Evolutionary conservation across 345 rosid genomes (phyloP).

Genomic region (Aquilaria malaccensis): DNA sequence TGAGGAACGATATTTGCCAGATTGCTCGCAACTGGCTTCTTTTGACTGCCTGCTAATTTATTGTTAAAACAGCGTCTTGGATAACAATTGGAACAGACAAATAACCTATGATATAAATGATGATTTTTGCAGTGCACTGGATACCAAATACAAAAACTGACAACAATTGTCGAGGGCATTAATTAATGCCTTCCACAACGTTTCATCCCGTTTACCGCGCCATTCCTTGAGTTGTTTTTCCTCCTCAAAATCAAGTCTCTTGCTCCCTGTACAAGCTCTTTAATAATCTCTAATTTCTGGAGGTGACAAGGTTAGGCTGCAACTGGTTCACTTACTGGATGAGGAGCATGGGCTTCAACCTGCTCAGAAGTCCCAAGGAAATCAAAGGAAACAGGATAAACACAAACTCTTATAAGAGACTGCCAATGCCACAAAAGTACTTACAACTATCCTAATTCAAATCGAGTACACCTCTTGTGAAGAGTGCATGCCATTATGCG

Average conservation of each 20-base stretch:
- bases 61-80: too few relatives aligned
- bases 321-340: conserved; percentile 54
- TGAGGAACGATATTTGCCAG: too few relatives aligned
- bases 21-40: too few relatives aligned
- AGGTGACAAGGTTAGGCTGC: conserved; percentile 36
- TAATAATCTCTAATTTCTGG: conserved; percentile 20
- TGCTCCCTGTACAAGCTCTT: conserved; percentile 28
- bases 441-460: too few relatives aligned
- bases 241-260: conserved; percentile 10
- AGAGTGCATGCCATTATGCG: too few relatives aligned
- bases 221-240: background rate
- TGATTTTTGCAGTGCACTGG: background rate
- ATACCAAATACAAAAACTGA: conserved; percentile 5
- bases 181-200: background rate
- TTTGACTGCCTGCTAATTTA: too few relatives aligned
- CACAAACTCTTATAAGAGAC: too few relatives aligned
- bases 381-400: background rate
- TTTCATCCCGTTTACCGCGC: conserved; percentile 4
- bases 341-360: conserved; percentile 42
- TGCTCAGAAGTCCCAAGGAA: conserved; percentile 21
- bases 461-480: too few relatives aligned
- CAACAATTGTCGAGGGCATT: background rate
- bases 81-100: too few relatives aligned
- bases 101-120: too few relatives aligned
- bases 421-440: too few relatives aligned